phyloP scores from a whole-genome alignment of 2,329 filamentous ascomycete species.

The Neurospora sp. region DNA sequence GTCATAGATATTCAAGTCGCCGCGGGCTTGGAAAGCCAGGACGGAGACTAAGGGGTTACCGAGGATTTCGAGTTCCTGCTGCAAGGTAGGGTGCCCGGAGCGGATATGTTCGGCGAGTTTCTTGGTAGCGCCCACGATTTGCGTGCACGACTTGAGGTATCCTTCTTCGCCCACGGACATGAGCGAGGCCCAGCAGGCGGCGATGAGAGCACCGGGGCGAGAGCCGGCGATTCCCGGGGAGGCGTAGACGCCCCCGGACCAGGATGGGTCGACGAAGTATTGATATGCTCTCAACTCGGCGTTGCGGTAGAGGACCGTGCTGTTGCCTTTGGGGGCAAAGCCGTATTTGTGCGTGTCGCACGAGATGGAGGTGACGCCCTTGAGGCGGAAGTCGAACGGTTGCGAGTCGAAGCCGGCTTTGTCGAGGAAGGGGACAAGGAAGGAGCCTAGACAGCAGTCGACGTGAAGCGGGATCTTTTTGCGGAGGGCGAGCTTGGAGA shows the following conservation, averaged over 20 bases:
- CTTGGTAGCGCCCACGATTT: conserved; percentile 81
- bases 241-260: conserved; percentile 92
- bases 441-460: conserved; percentile 94
- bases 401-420: conserved; percentile 86
- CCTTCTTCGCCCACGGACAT: conserved; percentile 81
- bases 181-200: conserved; percentile 87
- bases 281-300: conserved; percentile 73
- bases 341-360: conserved; percentile 99
- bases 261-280: conserved; percentile 93
- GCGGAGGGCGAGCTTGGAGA: conserved; percentile 73
- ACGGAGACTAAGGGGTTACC: conserved; percentile 84
- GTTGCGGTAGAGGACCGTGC: conserved; percentile 81
- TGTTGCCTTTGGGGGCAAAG: conserved; percentile 96
- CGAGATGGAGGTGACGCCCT: conserved; percentile 88
- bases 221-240: conserved; percentile 87
- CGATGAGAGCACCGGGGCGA: conserved; percentile 85
- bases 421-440: conserved; percentile 84
- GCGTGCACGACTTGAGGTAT: conserved; percentile 76
- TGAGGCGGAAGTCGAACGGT: conserved; percentile 86
- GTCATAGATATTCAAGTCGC: conserved; percentile 82
- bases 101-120: conserved; percentile 68
- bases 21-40: conserved; percentile 70
- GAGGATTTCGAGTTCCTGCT: conserved; percentile 65
- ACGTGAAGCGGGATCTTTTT: conserved; percentile 84
- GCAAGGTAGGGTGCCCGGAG: conserved; percentile 51